These are phyloP conservation scores for Trichoderma atrobrunneum DNA, from an alignment of 2,329 filamentous ascomycete species.

Conservation along the genomic window DNA sequence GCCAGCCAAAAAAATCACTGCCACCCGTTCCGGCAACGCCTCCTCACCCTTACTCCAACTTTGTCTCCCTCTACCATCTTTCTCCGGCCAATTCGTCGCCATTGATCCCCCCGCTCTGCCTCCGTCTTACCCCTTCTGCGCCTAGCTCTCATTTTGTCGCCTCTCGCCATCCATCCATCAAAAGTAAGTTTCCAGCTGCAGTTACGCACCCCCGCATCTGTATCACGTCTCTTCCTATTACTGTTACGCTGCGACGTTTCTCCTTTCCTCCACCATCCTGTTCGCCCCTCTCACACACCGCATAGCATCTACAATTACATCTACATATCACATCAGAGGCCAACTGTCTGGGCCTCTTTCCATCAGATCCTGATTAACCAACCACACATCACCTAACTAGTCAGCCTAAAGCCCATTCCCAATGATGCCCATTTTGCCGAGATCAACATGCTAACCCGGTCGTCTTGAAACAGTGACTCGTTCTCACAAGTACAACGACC, in stretches of 20 bases:
- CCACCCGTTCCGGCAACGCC: constrained; percentile 13
- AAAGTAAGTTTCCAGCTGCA: constrained; percentile 21
- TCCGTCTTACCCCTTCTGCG: constrained; percentile 13
- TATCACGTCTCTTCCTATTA: background rate
- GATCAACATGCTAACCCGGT: background rate
- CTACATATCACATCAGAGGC: background rate
- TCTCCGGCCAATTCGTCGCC: constrained; percentile 10
- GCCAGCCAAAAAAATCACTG: background rate
- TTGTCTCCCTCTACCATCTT: background rate
- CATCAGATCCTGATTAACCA: background rate
- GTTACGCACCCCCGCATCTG: constrained; percentile 13
- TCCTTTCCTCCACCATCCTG: background rate
- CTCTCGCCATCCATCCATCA: constrained; percentile 16
- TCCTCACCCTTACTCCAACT: constrained; percentile 18
- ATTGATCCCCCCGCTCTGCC: background rate
- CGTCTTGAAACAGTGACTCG: constrained; percentile 74
- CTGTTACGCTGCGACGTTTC: background rate
- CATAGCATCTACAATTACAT: background rate
- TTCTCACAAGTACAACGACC: constrained; percentile 93
- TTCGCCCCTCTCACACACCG: background rate
- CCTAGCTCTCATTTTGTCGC: constrained; percentile 3
- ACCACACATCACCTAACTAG: background rate
- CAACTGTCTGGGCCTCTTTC: background rate
- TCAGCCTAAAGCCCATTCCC: background rate
- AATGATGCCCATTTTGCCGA: background rate